Conservation (phyloP, 1,284 basidiomycete species). For the Takashimella tepidaria region DNA sequence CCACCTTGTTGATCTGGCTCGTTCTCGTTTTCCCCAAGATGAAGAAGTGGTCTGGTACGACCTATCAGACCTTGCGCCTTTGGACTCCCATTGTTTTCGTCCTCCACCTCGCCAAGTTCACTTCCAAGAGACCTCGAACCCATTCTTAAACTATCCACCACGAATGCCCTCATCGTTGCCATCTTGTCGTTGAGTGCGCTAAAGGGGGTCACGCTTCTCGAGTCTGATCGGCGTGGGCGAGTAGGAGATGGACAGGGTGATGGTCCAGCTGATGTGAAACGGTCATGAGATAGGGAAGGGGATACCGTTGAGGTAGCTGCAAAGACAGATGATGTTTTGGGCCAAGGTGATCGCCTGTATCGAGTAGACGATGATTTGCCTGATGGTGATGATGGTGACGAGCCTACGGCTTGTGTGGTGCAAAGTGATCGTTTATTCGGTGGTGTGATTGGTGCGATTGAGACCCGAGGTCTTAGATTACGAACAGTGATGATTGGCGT, state of each 20-base stretch:
- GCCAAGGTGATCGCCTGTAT: conserved; percentile 13
- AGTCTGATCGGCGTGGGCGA: conserved; percentile 2
- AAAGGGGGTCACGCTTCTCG: not conserved
- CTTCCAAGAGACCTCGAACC: conserved; percentile 16
- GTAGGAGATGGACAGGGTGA: conserved; percentile 20
- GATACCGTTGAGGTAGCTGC: not conserved
- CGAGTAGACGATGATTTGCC: not conserved
- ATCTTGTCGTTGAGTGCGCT: conserved; percentile 7
- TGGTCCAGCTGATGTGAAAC: conserved; percentile 13
- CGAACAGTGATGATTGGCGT: not conserved
- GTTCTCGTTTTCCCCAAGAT: conserved; percentile 18
- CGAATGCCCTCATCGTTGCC: conserved; percentile 24
- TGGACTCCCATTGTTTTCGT: conserved; percentile 3
- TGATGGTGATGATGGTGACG: not conserved
- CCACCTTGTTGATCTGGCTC: not conserved
- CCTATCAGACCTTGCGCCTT: too few species aligned
- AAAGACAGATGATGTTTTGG: conserved; percentile 1
- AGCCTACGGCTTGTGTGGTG: too few species aligned
- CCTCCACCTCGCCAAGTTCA: conserved; percentile 20
- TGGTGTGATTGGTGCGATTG: not conserved
- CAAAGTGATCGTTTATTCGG: not conserved
- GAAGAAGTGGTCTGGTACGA: too few species aligned
- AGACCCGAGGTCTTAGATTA: not conserved
- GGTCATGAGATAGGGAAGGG: not conserved
- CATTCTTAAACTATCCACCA: conserved; percentile 11